Base-by-base conservation (phyloP, 306 rosid species). In the Trifolium fragiferum region DNA sequence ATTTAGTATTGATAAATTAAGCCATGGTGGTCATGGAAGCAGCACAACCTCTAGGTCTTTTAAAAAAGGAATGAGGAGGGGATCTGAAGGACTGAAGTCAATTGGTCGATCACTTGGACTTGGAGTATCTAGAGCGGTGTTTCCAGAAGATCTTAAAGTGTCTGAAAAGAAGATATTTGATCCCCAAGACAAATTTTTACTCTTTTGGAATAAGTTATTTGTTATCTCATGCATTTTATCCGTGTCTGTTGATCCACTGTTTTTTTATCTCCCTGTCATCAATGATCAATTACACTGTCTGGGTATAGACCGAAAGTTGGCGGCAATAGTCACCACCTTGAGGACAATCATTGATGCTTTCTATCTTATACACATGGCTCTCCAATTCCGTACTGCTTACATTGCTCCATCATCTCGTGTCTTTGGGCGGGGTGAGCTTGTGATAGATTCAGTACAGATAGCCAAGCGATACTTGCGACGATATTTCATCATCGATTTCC, bases 371-470 rank as follows among this genome's bases (percentile, higher is more conserved):
- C 95, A 86, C 89, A 94, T 94, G 96, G 99, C 95, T 71, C 93
- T 94, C 81, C 99, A 90, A 76, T 94, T 94, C 66, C 96, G 97
- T 68, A 94, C 97, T 33, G 97, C 96, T 47, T 91, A 91, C 80
- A 91, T 94, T 76, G 98, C 98, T 78, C 98, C 98, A 68, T 94
- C 98, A 61, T 94, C 98, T 78, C 93, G 96, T 87, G 98, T 94
- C 78, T 94, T 94, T 82, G 98, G 97, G 80, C 86, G 97, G 75
- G 98, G 98, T 79, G 98, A 94, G 87, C 96, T 94, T 84, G 97
- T 94, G 85, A 91, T 94, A 81, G 96, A 87, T 80, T 76, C 97
- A 0, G 90, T 90, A 68, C 86, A 89, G 85, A 94, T 94, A 72
- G 98, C 98, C 35, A 91, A 87, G 81, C 84, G 98, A 71, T 94